Evolutionary conservation across 2,329 filamentous ascomycete species (phyloP).

Genomic region (Beauveria scarabaeidicola): DNA sequence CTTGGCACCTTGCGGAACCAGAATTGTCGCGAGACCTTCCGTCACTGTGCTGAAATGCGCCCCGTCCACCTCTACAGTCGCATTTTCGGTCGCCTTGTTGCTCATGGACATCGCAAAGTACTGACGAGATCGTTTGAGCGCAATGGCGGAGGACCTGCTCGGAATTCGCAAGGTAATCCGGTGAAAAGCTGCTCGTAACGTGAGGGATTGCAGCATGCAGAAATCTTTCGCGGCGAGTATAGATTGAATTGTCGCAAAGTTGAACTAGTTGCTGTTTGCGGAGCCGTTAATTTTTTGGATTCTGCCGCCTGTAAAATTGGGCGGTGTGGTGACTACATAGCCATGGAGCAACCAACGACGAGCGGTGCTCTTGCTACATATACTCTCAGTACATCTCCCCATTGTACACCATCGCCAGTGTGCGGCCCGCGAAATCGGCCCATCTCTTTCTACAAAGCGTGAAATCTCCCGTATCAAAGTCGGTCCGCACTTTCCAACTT

Average conservation of each 20-base stretch:
- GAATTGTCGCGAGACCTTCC: conserved; percentile 50
- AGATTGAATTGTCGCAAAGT: neutral
- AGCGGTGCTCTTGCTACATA: neutral
- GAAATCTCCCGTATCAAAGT: neutral
- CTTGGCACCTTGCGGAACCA: conserved; percentile 40
- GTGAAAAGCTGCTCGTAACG: neutral
- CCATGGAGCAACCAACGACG: neutral
- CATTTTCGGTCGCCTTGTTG: conserved; percentile 8
- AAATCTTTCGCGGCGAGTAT: neutral
- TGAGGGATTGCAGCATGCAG: neutral
- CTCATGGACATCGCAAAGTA: conserved; percentile 1
- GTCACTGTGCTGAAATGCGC: conserved; percentile 43
- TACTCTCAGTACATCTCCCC: too few species aligned
- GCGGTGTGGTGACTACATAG: conserved; percentile 7
- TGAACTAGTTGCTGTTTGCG: neutral
- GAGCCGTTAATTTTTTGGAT: conserved; percentile 9
- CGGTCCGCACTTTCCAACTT: neutral
- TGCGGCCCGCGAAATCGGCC: neutral
- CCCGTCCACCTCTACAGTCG: conserved; percentile 29
- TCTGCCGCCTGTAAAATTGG: conserved; percentile 8
- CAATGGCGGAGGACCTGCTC: neutral
- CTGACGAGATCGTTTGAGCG: neutral
- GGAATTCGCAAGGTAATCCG: neutral
- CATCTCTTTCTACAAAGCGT: neutral
- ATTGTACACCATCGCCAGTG: neutral